Evolutionary conservation across 495 filamentous ascomycete species (phyloP), one percentile per base, ranked within the genome.

Genomic region (Neurospora tetrasperma): DNA sequence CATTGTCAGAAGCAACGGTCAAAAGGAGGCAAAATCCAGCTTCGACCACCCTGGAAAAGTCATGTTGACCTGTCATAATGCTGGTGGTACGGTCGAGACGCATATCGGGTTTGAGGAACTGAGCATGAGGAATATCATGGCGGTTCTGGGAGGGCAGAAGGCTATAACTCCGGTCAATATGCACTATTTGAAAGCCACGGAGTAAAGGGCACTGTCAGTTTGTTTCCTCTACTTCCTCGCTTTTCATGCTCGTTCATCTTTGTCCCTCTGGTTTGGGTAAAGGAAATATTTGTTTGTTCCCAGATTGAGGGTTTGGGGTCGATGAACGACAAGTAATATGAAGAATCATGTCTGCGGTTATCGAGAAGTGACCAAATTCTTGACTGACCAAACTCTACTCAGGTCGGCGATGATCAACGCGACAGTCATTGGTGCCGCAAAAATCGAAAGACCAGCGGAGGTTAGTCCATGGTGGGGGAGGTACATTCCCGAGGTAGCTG

Each of bases 51-150:
- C 78, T n/a, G 77, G 74, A 3, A 75, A 76, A 70, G 91, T 90
- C 2, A 87, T 90, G 81, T 78, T 92, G 74, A 86, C 90, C 70
- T 85, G 86, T 23, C 91, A 93, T 79, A 93, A 92, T 77, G 92
- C 91, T 9, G 91, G 91, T 11, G 90, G 89, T 5, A 90, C 89
- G 23, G 79, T 93, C 42, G 90, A 93, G 80, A 90, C 89, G 70
- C 89, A 91, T 75, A 82, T 88, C 20, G 90, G 90, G 7, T 93
- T 93, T 78, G 92, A 94, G 83, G 84, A 87, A 77, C 75, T 93
- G 77, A 88, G 86, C 38, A 92, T 93, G 89, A 83, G 89, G 79
- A 93, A 93, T 81, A 87, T 93, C 41, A 80, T 90, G 75, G 85
- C 83, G 2, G 90, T 90, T 71, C 78, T 91, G 9, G 75, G 79